These are phyloP conservation scores for Podospora pseudoanserina DNA, from an alignment of 495 filamentous ascomycete species.

Conservation along the genomic window DNA sequence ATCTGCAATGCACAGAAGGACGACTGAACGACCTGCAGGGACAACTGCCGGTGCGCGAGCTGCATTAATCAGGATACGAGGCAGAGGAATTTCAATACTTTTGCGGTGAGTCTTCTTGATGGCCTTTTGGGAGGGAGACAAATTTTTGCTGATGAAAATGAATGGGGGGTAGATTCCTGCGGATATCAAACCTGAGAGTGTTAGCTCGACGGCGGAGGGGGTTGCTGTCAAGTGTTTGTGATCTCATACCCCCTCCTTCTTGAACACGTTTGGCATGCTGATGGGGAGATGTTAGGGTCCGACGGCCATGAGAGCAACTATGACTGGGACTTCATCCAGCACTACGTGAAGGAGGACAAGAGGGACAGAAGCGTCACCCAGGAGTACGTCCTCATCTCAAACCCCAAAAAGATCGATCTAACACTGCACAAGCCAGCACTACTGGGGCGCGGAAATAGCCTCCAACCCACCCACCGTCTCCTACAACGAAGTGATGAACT, in stretches of 20 bases:
- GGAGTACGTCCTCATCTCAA: neutral
- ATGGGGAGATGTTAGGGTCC: conserved; percentile 23
- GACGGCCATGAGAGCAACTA: conserved; percentile 57
- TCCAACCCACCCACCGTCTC: conserved; percentile 48
- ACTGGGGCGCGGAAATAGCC: conserved; percentile 31
- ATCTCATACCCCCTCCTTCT: neutral
- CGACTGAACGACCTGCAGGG: conserved; percentile 45
- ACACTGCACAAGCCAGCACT: neutral
- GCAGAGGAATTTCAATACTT: conserved; percentile 71
- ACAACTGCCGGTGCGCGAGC: conserved; percentile 71
- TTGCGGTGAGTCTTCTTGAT: conserved; percentile 35
- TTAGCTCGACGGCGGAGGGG: conserved; percentile 31
- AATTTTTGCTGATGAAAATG: neutral
- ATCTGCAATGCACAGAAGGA: neutral
- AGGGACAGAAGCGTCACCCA: conserved; percentile 4
- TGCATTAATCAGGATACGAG: conserved; percentile 76
- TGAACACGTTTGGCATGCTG: neutral
- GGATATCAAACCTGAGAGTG: conserved; percentile 44
- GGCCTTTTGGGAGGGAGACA: neutral
- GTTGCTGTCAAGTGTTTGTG: conserved; percentile 45
- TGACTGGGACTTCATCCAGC: conserved; percentile 48
- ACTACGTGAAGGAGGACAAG: conserved; percentile 38
- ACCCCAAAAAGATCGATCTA: neutral
- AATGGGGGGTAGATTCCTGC: conserved; percentile 39
- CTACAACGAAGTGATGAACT: conserved; percentile 58